These are phyloP conservation scores for Schwanniomyces yamadae DNA, from an alignment of 805 yeast genomes.

Conservation along the genomic window DNA sequence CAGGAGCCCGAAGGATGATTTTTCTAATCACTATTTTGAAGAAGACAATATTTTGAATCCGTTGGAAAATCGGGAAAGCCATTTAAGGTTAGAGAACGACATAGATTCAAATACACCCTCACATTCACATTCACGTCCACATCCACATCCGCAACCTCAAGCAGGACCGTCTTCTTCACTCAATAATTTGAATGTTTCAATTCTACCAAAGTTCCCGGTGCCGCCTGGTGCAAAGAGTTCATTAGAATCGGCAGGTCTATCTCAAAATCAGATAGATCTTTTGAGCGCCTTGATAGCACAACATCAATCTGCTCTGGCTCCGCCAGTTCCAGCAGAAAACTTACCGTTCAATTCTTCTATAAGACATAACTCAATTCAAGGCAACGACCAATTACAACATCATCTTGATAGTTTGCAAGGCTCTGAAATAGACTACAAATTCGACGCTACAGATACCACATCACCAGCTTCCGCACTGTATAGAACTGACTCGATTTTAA, in stretches of 20 bases:
- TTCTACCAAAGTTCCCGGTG: conserved; percentile 60
- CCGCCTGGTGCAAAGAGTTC: conserved; percentile 73
- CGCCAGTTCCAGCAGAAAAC: neutral
- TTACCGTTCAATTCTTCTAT: conserved; percentile 9
- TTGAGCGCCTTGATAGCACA: conserved; percentile 72
- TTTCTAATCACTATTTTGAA: conserved; percentile 4
- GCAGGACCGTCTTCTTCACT: too few relatives aligned
- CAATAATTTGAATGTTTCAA: conserved; percentile 34
- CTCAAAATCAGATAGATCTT: conserved; percentile 69
- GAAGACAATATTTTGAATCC: neutral
- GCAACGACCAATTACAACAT: too few relatives aligned
- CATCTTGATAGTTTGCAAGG: too few relatives aligned
- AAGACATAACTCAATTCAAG: too few relatives aligned
- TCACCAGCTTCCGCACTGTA: too few relatives aligned
- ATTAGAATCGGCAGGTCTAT: conserved; percentile 62
- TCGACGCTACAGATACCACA: too few relatives aligned
- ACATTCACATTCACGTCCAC: neutral
- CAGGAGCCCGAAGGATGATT: conserved; percentile 6
- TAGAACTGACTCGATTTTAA: too few relatives aligned
- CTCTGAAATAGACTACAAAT: too few relatives aligned
- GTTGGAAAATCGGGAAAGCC: too few relatives aligned
- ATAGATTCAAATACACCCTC: neutral
- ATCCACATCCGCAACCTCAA: too few relatives aligned
- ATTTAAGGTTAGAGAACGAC: too few relatives aligned
- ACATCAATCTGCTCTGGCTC: too few relatives aligned